Evolutionary conservation across 352 stramenopile species (phyloP), one percentile per base, ranked within the genome.

Genomic region (Pythium utonaiense): DNA sequence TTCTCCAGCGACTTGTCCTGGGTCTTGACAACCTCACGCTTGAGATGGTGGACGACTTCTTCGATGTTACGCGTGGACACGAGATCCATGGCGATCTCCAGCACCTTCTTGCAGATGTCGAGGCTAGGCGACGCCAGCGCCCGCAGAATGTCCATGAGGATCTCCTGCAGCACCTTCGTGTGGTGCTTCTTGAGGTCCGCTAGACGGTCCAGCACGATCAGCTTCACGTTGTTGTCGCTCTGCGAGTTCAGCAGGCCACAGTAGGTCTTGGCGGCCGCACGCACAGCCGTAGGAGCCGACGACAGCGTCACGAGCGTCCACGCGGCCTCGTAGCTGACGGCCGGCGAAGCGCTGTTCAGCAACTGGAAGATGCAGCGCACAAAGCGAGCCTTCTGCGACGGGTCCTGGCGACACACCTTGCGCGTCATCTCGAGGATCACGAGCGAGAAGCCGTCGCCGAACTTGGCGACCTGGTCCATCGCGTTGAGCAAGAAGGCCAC

Each of bases 221-320:
- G 86, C 80, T 99, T 99, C 50, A 99, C 96, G 67, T 99, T 99
- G 78, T 99, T 99, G 77, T 99, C 98, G 73, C 96, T 99, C 74
- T 99, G 95, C 31, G 84, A 95, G 74, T 98, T 99, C 16, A 99
- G 82, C 33, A 99, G 80, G 3, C 88, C 93, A 25, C 96, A 96
- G 78, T 99, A 99, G 6, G 97, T 99, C 64, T 98, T 91, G 13
- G 97, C 96, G 2, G 96, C 96, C 1, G 97, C 97, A 17, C 97
- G 94, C 19, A 99, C 93, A 14, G 97, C 97, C 13, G 97, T 99
- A 2, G 98, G 97, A 28, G 97, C 97, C n/a, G 88, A 96, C 22
- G 95, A 99, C 1, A 99, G 85, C 60, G 92, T 98, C 48, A 99
- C 96, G 19, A 99, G 85, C 34, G 98, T 99, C 94, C 97, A 99